Base-by-base conservation (phyloP, 495 filamentous ascomycete species). In the Acidomyces sp. region DNA sequence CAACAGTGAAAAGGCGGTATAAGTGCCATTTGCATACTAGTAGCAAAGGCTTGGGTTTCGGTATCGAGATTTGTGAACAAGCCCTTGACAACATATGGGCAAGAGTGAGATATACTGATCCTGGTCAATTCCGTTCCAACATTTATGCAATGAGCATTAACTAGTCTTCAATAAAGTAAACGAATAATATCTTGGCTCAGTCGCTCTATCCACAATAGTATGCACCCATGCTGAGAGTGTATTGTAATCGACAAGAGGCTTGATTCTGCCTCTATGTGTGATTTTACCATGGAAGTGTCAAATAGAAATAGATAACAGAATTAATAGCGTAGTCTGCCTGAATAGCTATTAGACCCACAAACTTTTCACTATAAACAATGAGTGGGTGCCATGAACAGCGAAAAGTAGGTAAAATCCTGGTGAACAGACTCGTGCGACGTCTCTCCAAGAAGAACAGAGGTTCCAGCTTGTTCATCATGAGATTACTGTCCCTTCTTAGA, bases 1-100 rank as follows among this genome's bases (percentile, higher is more conserved):
- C 19, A 44, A 36, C 42, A 62, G 59, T n/a, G 54, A 55, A 10
- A 67, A 63, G 29, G 66, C 61, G 35, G 58, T 48, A 39, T 64
- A 59, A 22, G 50, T 52, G 15, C 63, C 63, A 38, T 68, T 57
- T 11, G 50, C 51, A 28, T 78, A 67, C 33, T 69, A 57, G 54
- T 81, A 83, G 52, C 80, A 82, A 13, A 83, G 46, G 6, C 56
- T 57, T 0, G 79, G 79, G 25, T 68, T 69, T 78, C 78, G 82
- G 57, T 84, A 84, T 4, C 66, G 72, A 18, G 78, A 82, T 46
- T 66, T 76, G 57, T 84, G 79, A 54, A 75, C 60, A 12, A 59
- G 57, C 21, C 80, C 71, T 44, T 64, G 64, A 49, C 79, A 84
- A 7, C 74, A 77, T 2, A 75, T 79, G 53, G 78, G 83, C 10